phyloP scores from a whole-genome alignment of 768 basidiomycete species.

The Hygrophorus pudorinus region DNA sequence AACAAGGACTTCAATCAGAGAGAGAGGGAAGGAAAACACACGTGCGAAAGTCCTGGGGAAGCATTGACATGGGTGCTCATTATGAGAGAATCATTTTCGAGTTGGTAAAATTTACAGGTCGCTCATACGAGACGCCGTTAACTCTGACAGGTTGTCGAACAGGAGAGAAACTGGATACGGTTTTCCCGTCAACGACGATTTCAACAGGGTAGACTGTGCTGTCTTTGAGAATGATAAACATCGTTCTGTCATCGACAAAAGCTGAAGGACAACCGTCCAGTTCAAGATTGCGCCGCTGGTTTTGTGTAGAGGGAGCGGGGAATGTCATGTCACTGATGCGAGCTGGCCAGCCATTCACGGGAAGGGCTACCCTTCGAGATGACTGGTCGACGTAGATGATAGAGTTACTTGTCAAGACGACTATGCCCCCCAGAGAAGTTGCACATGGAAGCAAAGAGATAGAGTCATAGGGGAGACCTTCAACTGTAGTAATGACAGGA shows the following conservation, averaged over 20 bases:
- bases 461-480: constrained; percentile 67
- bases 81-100: constrained; percentile 63
- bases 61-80: constrained; percentile 83
- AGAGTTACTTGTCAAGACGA: constrained; percentile 69
- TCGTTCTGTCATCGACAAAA: constrained; percentile 68
- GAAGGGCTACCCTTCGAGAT: constrained; percentile 58
- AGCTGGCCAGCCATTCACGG: constrained; percentile 79
- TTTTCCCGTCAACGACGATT: constrained; percentile 63
- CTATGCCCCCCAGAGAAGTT: constrained; percentile 67
- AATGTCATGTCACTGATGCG: constrained; percentile 62
- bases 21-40: constrained; percentile 29
- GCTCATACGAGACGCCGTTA: constrained; percentile 50
- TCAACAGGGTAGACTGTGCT: constrained; percentile 74
- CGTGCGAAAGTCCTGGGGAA: constrained; percentile 71
- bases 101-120: constrained; percentile 34
- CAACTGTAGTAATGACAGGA: constrained; percentile 68
- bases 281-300: constrained; percentile 34
- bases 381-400: constrained; percentile 87
- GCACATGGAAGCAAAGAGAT: constrained; percentile 60
- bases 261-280: constrained; percentile 68
- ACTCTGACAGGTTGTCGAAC: constrained; percentile 61
- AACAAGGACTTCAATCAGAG: not conserved
- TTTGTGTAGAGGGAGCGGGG: constrained; percentile 33
- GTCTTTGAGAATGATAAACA: constrained; percentile 63
- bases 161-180: constrained; percentile 53